Base-by-base conservation (phyloP, 2,329 filamentous ascomycete genomes). In the Epichloe festucae region DNA sequence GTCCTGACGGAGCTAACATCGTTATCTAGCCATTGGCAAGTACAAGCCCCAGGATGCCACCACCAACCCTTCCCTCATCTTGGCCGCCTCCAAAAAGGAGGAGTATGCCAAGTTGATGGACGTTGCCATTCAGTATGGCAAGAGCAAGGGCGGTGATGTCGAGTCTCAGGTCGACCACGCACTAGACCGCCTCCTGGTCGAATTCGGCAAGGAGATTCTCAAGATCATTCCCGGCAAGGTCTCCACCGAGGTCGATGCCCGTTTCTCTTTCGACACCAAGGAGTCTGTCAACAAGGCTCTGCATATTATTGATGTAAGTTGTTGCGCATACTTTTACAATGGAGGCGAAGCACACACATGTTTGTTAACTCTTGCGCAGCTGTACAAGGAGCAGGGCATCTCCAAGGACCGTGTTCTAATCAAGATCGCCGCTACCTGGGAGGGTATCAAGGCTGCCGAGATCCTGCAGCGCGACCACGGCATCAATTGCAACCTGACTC, bases 1-100 rank as follows among this genome's bases (percentile, higher is more conserved):
- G 38, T 52, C 49, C 40, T 19, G 2, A 34, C 45, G 23, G 58
- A 55, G 56, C 63, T 66, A 17, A 67, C 59, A 19, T 48, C 21
- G 45, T 71, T 73, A 60, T 70, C 15, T 74, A 82, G 90, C 90
- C 72, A 98, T 98, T 72, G 90, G 79, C 78, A 96, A 97, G 79
- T 98, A 98, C 84, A 95, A 95, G 84, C 93, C 93, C 59, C 90
- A 98, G 80, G 93, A 98, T 87, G 93, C 93, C 67, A 98, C 93
- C 71, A 98, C 93, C 77, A 98, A 98, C 84, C 93, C 93, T 55
- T 97, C 93, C 58, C 81, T 98, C 70, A 97, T 98, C 73, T 86
- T 98, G 69, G 91, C 90, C 61, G 93, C 93, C 58, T 90, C 93
- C 69, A 97, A 98, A 97, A 97, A 97, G 83, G 68, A 87, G 69